Evolutionary conservation across 2,329 filamentous ascomycete species (phyloP), one percentile per base, ranked within the genome.

Genomic region (Bipolaris bicolor): DNA sequence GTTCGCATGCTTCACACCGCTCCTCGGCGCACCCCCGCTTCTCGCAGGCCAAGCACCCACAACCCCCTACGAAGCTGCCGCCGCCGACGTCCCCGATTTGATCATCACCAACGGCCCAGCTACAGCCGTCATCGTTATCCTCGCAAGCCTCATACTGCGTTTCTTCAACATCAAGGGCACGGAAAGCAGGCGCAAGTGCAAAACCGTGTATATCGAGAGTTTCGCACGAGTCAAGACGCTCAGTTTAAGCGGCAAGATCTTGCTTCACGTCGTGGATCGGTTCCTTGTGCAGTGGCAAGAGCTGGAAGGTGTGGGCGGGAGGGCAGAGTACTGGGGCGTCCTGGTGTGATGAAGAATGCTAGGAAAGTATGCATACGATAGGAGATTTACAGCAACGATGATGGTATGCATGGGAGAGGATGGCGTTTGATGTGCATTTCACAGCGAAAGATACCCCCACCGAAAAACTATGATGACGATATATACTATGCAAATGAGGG

Each of bases 41-140:
- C 45, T 51, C 13, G 48, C 49, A 26, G 45, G 37, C 5, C 50
- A 55, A 11, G 40, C 50, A 3, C 61, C 65, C 2, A 45, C 60
- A 9, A 59, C 52, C 2, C 49, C 58, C 2, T 57, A 66, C 52
- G 63, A 69, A 61, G n/a, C 45, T 31, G 49, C 59, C 3, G 61
- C 63, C 2, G 46, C 49, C 34, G 77, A 75, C 51, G 88, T 86
- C 58, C 93, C 92, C 0, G 88, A 91, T 68, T 78, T 94, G 2
- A 88, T 98, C 52, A 79, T 96, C 52, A 92, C 90, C 49, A 97
- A 98, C 70, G 94, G 94, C 0, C 94, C 94, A 0, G 94, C 90
- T 0, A 97, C 92, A 0, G 91, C 89, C 1, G 91, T 96, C 59
- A 88, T 96, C 34, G 81, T 97, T 46, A 76, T 89, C 3, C 70